phyloP scores from a whole-genome alignment of 306 rosid genomes.

The Pyrus communis region DNA sequence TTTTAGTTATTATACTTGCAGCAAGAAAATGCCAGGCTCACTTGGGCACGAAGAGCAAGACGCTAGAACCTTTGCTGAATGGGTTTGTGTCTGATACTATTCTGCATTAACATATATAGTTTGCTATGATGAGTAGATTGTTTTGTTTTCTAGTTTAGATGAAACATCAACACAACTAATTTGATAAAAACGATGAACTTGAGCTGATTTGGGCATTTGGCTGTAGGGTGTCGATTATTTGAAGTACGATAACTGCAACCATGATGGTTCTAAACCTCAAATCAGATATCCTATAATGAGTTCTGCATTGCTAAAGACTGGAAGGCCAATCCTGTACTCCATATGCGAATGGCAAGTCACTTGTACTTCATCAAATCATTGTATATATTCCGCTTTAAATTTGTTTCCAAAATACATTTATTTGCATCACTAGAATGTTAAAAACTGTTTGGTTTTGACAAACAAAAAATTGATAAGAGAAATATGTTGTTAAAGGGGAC shows the following conservation, averaged over 20 bases:
- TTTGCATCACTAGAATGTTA: neutral
- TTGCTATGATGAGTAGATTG: neutral
- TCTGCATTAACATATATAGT: neutral
- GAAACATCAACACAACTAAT: neutral
- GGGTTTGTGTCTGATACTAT: constrained; percentile 3
- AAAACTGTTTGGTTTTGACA: neutral
- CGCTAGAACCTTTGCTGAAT: constrained; percentile 18
- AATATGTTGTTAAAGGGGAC: neutral
- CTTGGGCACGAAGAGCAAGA: constrained; percentile 20
- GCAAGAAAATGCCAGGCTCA: constrained; percentile 23
- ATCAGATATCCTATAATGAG: constrained; percentile 19
- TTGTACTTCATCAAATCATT: neutral
- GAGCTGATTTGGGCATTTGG: neutral
- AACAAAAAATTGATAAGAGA: neutral
- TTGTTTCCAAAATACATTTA: neutral
- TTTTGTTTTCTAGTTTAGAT: neutral
- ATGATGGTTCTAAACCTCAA: constrained; percentile 15
- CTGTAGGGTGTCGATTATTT: constrained; percentile 20
- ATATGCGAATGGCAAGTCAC: constrained; percentile 14
- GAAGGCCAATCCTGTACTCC: constrained; percentile 17
- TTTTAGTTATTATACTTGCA: constrained; percentile 11
- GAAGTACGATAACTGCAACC: constrained; percentile 21
- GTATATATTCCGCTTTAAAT: neutral
- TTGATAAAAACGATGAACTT: neutral
- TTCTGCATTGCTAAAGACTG: constrained; percentile 9